A percentile compares a stretch with the other conserved stretches of the same genome.
These are phyloP conservation scores for Pelargonium australe DNA, from an alignment of 441 rosid genomes.

Conservation along the genomic window DNA sequence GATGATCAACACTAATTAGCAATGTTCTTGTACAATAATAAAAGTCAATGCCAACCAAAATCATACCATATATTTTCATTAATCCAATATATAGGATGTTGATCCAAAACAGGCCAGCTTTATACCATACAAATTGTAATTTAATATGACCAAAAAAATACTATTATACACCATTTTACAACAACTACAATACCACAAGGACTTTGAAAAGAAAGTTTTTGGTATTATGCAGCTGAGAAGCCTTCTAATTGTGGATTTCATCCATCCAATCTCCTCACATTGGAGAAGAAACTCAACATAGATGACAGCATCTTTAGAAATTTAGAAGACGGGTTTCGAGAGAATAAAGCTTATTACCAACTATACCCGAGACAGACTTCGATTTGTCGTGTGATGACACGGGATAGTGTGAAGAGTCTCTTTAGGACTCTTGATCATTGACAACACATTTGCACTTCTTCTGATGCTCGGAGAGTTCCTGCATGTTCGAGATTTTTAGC, in stretches of 20 bases:
- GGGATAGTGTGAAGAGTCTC: too few relatives aligned
- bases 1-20: too few relatives aligned
- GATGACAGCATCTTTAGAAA: background rate
- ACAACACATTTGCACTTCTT: constrained; percentile 55
- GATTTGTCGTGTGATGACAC: too few relatives aligned
- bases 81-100: too few relatives aligned
- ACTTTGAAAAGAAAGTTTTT: background rate
- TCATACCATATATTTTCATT: too few relatives aligned
- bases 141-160: background rate
- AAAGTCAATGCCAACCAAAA: too few relatives aligned
- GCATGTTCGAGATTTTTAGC: constrained; percentile 22
- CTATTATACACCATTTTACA: constrained; percentile 5
- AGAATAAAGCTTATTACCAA: background rate
- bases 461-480: constrained; percentile 71
- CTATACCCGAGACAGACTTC: background rate
- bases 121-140: background rate
- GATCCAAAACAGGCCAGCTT: too few relatives aligned
- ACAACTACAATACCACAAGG: background rate
- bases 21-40: too few relatives aligned
- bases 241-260: background rate
- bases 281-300: background rate
- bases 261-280: background rate
- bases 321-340: background rate
- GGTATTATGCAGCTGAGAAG: background rate
- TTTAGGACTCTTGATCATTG: constrained; percentile 23